Percentiles rank a stretch among this genome's conserved stretches.
phyloP scores from a whole-genome alignment of 1,139 yeast species.

The Lodderomyces oxycetoniae region DNA sequence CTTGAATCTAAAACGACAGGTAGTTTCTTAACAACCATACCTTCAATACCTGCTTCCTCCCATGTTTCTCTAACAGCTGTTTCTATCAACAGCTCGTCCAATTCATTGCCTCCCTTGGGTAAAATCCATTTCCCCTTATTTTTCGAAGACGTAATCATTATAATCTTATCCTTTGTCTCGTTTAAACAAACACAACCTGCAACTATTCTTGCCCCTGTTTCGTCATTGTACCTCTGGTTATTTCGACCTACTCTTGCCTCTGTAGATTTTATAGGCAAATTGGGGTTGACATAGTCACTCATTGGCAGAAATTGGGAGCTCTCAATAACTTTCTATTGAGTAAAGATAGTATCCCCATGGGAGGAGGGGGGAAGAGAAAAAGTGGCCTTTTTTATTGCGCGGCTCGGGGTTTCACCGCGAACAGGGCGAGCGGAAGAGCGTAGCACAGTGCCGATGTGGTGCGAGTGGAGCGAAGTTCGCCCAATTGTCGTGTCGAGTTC shows the following conservation, averaged over 20 bases:
- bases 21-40: slow-evolving; percentile 48
- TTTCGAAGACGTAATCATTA: slow-evolving; percentile 72
- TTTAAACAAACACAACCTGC: slow-evolving; percentile 87
- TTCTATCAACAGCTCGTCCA: slow-evolving; percentile 61
- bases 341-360: no score
- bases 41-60: slow-evolving; percentile 95
- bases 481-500: no score
- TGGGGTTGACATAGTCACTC: slow-evolving; percentile 4
- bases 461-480: no score
- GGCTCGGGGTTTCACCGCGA: no score
- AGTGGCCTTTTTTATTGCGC: no score
- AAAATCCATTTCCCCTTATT: slow-evolving; percentile 72
- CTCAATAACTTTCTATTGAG: no score
- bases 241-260: slow-evolving; percentile 32
- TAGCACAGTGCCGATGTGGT: no score
- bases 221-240: slow-evolving; percentile 40
- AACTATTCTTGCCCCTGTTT: slow-evolving; percentile 74
- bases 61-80: slow-evolving; percentile 88
- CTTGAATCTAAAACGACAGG: slow-evolving; percentile 69
- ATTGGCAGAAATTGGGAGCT: no score
- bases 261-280: slow-evolving; percentile 12
- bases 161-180: slow-evolving; percentile 51
- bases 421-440: no score
- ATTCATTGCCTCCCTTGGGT: slow-evolving; percentile 95
- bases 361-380: no score